Evolutionary conservation across 176 grass and related monocot genomes (phyloP).

Genomic region (Rhipidocladum racemiflorum): DNA sequence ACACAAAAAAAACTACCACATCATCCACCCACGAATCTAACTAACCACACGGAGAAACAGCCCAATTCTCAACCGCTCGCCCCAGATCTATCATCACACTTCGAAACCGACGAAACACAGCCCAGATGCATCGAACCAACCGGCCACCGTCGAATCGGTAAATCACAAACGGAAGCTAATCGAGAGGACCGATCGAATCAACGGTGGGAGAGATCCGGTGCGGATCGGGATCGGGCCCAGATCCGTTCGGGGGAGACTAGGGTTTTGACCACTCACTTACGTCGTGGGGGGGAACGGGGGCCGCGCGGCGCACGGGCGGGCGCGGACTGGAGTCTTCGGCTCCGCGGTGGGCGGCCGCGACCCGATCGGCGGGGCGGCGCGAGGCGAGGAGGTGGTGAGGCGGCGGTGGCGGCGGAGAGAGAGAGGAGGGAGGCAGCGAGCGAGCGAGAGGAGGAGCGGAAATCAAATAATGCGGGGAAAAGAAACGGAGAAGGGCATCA

Average conservation of each 20-base stretch:
- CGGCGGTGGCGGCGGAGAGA: conserved; percentile 21
- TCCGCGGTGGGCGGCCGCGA: background rate
- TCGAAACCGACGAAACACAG: background rate
- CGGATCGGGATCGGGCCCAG: background rate
- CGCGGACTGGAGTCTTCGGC: background rate
- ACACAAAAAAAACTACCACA: background rate
- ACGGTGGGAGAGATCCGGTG: background rate
- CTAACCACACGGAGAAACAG: background rate
- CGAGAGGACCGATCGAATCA: background rate
- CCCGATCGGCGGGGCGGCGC: conserved; percentile 24
- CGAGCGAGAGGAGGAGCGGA: background rate
- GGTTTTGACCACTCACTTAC: conserved; percentile 39
- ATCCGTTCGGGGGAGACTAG: conserved; percentile 27
- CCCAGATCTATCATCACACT: conserved; percentile 24
- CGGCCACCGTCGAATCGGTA: background rate
- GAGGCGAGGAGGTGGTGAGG: background rate
- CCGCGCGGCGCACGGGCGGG: background rate
- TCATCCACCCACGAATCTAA: conserved; percentile 15
- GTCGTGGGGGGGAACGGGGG: background rate
- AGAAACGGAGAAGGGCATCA: conserved; percentile 23
- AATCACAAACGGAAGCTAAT: background rate
- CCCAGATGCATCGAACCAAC: too few species aligned
- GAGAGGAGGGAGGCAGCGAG: background rate
- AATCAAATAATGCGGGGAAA: conserved; percentile 48
- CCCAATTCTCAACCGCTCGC: background rate